phyloP scores from a whole-genome alignment of 352 stramenopile genomes.

The Globisporangium megalacanthum region DNA sequence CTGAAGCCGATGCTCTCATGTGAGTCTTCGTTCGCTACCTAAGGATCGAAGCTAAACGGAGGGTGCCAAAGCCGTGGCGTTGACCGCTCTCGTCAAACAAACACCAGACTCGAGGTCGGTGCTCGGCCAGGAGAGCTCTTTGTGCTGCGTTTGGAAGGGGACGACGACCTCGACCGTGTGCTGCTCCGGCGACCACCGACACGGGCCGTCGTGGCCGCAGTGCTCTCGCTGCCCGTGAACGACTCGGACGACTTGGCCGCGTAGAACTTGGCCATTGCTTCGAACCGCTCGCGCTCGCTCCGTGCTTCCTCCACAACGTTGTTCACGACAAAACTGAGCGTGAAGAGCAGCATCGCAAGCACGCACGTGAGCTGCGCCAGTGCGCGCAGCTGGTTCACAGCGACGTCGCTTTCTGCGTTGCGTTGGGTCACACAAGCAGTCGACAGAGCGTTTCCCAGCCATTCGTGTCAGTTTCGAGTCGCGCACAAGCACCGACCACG shows the following conservation, averaged over 20 bases:
- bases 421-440: not conserved
- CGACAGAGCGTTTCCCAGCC: too few relatives aligned
- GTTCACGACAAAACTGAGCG: conserved; percentile 52
- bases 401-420: conserved; percentile 32
- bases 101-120: conserved; percentile 1
- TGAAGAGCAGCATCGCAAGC: conserved; percentile 46
- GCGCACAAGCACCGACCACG: not conserved
- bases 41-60: too few relatives aligned
- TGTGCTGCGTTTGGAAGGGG: conserved; percentile 12
- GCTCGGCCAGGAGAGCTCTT: conserved; percentile 7
- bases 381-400: conserved; percentile 50
- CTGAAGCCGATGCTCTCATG: too few relatives aligned
- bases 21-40: too few relatives aligned
- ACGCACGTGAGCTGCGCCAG: conserved; percentile 52
- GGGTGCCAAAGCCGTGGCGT: too few relatives aligned
- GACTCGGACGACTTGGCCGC: not conserved
- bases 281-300: conserved; percentile 15
- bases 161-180: conserved; percentile 11
- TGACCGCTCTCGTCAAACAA: not conserved
- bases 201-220: conserved; percentile 1
- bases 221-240: conserved; percentile 4
- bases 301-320: conserved; percentile 29
- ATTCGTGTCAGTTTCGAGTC: not conserved
- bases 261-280: conserved; percentile 15
- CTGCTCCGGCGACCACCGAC: not conserved